Evolutionary conservation across 495 filamentous ascomycete genomes (phyloP).

Genomic region (Mytilinidion resinicola): DNA sequence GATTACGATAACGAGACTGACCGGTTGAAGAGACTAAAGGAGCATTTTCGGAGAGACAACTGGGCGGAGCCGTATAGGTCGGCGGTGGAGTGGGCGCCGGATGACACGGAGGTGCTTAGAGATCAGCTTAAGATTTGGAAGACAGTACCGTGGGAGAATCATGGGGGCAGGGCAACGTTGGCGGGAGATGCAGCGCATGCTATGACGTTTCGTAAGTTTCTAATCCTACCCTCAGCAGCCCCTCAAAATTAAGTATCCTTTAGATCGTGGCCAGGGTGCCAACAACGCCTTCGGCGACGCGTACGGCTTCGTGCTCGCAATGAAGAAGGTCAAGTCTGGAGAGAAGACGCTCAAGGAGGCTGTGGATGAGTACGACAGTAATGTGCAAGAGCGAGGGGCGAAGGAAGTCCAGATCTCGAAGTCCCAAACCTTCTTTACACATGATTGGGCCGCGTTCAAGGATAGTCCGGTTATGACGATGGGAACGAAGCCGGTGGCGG

Average conservation of each 20-base stretch:
- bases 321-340: conserved; percentile 1
- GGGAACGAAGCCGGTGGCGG: conserved; percentile 6
- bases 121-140: conserved; percentile 39
- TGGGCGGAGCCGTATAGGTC: conserved; percentile 41
- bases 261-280: conserved; percentile 50
- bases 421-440: conserved; percentile 12
- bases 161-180: conserved; percentile 43
- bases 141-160: conserved; percentile 44
- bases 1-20: conserved; percentile 24
- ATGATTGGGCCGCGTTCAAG: conserved; percentile 15
- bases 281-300: conserved; percentile 41
- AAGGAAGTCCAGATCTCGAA: conserved; percentile 19
- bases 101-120: conserved; percentile 40
- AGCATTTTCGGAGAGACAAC: conserved; percentile 25
- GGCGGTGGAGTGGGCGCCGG: conserved; percentile 40
- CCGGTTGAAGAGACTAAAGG: conserved; percentile 39
- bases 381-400: conserved; percentile 7
- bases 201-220: conserved; percentile 57
- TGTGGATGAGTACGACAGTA: conserved; percentile 10
- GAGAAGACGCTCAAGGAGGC: conserved; percentile 1
- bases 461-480: conserved; percentile 11
- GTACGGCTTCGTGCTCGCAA: conserved; percentile 8
- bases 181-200: conserved; percentile 58
- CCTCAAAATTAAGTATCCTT: not conserved
- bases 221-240: not conserved